These are phyloP conservation scores for Akanthomyces lecanii DNA, from an alignment of 2,329 filamentous ascomycete genomes.

Conservation along the genomic window DNA sequence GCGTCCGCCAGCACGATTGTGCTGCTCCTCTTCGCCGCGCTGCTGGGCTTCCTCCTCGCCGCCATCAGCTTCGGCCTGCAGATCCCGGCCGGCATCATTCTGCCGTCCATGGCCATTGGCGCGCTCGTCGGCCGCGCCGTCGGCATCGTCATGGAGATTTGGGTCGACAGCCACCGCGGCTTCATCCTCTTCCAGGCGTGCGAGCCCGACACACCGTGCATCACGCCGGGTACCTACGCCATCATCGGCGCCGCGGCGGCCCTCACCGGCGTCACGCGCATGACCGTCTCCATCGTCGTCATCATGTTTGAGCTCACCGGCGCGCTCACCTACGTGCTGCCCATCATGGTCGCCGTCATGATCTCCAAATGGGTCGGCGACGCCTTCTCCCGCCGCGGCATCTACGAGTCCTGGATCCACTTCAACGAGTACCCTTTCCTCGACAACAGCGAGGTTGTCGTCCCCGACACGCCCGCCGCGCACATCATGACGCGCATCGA, in stretches of 20 bases:
- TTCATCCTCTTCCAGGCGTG: slow-evolving; percentile 77
- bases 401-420: slow-evolving; percentile 98
- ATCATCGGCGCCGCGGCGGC: slow-evolving; percentile 93
- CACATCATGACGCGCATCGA: slow-evolving; percentile 92
- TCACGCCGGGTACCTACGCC: slow-evolving; percentile 92
- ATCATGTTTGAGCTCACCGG: slow-evolving; percentile 99
- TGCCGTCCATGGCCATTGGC: slow-evolving; percentile 94
- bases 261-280: slow-evolving; percentile 87
- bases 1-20: slow-evolving; percentile 79
- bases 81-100: slow-evolving; percentile 90
- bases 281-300: slow-evolving; percentile 97
- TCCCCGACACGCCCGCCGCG: slow-evolving; percentile 80
- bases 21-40: slow-evolving; percentile 73
- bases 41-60: slow-evolving; percentile 80
- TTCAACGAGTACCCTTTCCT: slow-evolving; percentile 94
- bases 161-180: slow-evolving; percentile 72
- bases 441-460: slow-evolving; percentile 74
- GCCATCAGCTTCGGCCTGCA: slow-evolving; percentile 89
- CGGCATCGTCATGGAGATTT: slow-evolving; percentile 84
- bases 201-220: slow-evolving; percentile 78
- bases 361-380: slow-evolving; percentile 97
- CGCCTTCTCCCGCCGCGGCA: slow-evolving; percentile 84
- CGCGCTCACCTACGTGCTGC: slow-evolving; percentile 90
- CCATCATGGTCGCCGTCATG: slow-evolving; percentile 99
- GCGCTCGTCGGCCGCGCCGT: slow-evolving; percentile 85